Percentiles rank a stretch among this genome's conserved stretches.
Evolutionary conservation across 2,329 filamentous ascomycete genomes (phyloP).

Genomic region (Penicillium brevicompactum): DNA sequence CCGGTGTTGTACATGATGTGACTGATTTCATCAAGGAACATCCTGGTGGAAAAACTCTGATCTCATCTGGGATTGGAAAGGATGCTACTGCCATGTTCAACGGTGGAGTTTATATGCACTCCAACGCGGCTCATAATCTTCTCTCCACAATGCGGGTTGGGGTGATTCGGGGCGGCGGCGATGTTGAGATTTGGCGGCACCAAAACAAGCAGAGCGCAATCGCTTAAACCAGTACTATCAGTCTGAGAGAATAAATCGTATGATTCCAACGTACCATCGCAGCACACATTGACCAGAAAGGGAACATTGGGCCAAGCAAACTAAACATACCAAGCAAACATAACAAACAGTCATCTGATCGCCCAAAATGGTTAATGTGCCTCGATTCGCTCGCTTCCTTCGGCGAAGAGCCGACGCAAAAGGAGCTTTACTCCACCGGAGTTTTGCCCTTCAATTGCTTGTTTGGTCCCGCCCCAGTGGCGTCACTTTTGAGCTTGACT

Average conservation of each 20-base stretch:
- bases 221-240: neutral
- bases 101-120: conserved; percentile 85
- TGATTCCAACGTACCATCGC: neutral
- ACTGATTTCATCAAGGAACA: conserved; percentile 83
- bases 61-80: conserved; percentile 79
- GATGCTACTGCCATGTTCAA: conserved; percentile 91
- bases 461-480: conserved; percentile 17
- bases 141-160: conserved; percentile 86
- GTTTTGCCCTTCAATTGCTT: conserved; percentile 23
- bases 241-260: neutral
- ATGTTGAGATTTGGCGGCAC: conserved; percentile 85
- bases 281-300: neutral
- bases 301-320: no score
- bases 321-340: neutral
- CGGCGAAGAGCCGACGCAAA: neutral
- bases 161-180: conserved; percentile 81
- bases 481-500: conserved; percentile 25
- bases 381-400: neutral
- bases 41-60: conserved; percentile 84
- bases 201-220: conserved; percentile 54
- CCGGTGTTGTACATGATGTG: conserved; percentile 84
- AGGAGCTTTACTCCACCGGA: conserved; percentile 28
- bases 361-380: neutral
- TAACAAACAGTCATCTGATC: neutral
- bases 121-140: conserved; percentile 86